A percentile compares a stretch with the other conserved stretches of the same genome.
Conservation (phyloP, 768 basidiomycete species). For the Hortiboletus flavorubellus region DNA sequence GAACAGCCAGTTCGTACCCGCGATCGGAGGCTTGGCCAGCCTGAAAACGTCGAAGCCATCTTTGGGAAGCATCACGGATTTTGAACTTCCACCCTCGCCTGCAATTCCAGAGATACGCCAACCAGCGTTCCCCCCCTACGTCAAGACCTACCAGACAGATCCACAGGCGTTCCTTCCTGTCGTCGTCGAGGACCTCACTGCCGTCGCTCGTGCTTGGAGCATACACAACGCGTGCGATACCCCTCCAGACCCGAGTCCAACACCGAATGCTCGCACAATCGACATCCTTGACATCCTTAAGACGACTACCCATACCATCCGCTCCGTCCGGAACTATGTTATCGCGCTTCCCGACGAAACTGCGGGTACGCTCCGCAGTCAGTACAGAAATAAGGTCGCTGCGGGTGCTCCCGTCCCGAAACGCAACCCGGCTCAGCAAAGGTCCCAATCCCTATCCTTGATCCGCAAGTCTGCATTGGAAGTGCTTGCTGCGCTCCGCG, state of each 20-base stretch:
- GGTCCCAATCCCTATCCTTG: conserved; percentile 48
- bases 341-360: conserved; percentile 78
- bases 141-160: conserved; percentile 68
- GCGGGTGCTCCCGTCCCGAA: conserved; percentile 31
- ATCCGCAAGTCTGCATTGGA: conserved; percentile 81
- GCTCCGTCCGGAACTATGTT: conserved; percentile 81
- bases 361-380: conserved; percentile 48
- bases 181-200: conserved; percentile 69
- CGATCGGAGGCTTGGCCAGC: conserved; percentile 60
- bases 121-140: conserved; percentile 43
- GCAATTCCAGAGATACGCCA: conserved; percentile 44
- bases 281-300: conserved; percentile 74
- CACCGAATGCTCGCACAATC: conserved; percentile 26
- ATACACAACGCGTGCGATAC: conserved; percentile 32
- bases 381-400: conserved; percentile 56
- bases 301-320: conserved; percentile 75
- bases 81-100: conserved; percentile 73
- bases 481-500: conserved; percentile 74
- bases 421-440: conserved; percentile 32
- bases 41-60: conserved; percentile 39
- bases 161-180: conserved; percentile 75
- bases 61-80: conserved; percentile 41
- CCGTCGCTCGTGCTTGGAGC: conserved; percentile 62
- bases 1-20: conserved; percentile 67
- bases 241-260: conserved; percentile 11